phyloP scores from a whole-genome alignment of 2,329 filamentous ascomycete genomes.

The Cladosporium cucumerinum region DNA sequence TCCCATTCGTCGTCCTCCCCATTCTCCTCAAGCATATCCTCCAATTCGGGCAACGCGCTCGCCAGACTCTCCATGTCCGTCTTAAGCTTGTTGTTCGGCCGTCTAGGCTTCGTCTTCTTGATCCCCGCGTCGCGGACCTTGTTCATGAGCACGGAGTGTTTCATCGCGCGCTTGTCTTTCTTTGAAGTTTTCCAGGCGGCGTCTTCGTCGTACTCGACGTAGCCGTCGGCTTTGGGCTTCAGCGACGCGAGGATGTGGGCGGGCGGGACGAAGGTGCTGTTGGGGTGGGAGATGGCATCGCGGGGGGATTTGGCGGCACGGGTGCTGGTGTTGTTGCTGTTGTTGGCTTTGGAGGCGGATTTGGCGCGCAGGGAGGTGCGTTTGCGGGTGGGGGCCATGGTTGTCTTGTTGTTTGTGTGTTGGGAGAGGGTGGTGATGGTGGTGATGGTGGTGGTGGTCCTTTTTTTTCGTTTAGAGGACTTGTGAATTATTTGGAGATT shows the following conservation, averaged over 20 bases:
- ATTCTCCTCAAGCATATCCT: slow-evolving; percentile 34
- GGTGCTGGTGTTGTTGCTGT: background rate
- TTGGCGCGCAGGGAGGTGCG: slow-evolving; percentile 57
- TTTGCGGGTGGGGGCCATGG: slow-evolving; percentile 48
- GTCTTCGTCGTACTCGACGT: slow-evolving; percentile 41
- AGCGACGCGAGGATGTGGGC: slow-evolving; percentile 28
- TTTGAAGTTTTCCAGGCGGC: slow-evolving; percentile 68
- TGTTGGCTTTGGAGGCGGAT: slow-evolving; percentile 40
- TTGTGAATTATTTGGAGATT: slow-evolving; percentile 1
- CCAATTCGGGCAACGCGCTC: slow-evolving; percentile 69
- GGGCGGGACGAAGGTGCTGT: slow-evolving; percentile 45
- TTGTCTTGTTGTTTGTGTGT: background rate
- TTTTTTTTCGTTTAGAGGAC: background rate
- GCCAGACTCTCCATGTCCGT: slow-evolving; percentile 72
- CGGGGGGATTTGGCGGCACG: slow-evolving; percentile 36
- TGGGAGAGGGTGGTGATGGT: background rate
- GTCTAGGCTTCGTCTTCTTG: slow-evolving; percentile 52
- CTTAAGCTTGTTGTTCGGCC: slow-evolving; percentile 57
- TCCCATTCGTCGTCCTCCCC: slow-evolving; percentile 44
- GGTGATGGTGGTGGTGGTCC: no score
- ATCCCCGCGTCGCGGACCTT: slow-evolving; percentile 56
- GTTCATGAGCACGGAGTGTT: slow-evolving; percentile 70
- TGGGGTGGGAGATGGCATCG: slow-evolving; percentile 48
- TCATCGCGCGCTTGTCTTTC: slow-evolving; percentile 77
- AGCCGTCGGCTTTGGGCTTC: slow-evolving; percentile 36